These are phyloP conservation scores for Saposhnikovia divaricata DNA, from an alignment of 129 eudicot species.

Conservation along the genomic window DNA sequence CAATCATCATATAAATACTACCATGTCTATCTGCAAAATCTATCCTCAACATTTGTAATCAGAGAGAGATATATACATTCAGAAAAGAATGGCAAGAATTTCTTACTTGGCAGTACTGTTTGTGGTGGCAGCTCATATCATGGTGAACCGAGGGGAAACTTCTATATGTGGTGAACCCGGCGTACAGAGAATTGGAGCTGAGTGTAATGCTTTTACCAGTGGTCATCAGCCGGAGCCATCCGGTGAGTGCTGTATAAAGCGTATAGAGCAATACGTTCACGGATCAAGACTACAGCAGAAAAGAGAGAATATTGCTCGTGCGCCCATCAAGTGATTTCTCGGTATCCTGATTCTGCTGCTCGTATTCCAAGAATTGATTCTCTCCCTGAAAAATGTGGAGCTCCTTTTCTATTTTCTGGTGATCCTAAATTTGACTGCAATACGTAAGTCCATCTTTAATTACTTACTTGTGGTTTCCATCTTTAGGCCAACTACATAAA, in stretches of 20 bases:
- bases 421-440: slow-evolving; percentile 4
- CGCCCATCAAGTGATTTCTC: not conserved
- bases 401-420: not conserved
- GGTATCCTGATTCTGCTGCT: not conserved
- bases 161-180: not conserved
- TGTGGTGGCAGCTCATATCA: not conserved
- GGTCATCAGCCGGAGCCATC: not conserved
- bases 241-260: not conserved
- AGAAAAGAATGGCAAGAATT: not conserved
- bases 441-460: not conserved
- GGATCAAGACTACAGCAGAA: not conserved
- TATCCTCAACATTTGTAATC: not conserved
- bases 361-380: not conserved
- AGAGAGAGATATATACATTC: not conserved
- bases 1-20: not conserved
- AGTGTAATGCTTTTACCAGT: not conserved
- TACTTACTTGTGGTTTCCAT: not conserved
- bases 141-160: not conserved
- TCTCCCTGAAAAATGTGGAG: not conserved
- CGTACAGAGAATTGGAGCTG: not conserved
- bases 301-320: not conserved
- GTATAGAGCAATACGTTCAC: not conserved
- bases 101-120: not conserved
- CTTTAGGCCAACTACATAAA: not conserved
- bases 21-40: not conserved